Evolutionary conservation across 192 early-diverging fungal genomes (phyloP), one percentile per base, ranked within the genome.

Genomic region (Dissophora globulifera): DNA sequence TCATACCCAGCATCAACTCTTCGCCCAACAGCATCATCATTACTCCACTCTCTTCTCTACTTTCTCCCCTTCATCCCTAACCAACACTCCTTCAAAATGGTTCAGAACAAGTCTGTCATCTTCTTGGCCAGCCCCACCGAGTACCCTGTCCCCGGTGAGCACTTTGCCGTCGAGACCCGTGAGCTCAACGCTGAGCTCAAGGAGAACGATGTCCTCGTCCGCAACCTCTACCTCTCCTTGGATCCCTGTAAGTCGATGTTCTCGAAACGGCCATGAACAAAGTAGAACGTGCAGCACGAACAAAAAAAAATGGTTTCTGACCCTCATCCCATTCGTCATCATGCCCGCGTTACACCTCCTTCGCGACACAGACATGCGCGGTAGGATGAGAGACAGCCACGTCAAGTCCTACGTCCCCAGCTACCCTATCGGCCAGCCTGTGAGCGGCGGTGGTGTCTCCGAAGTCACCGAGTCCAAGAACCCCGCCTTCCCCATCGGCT

Each of bases 201-300:
- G 35, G 71, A 82, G 15, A 79, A 69, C 7, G 80, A 88, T 46
- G 67, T 84, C 33, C 48, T 94, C 27, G 48, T 94, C 17, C 89
- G 91, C 50, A 85, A 84, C 40, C 81, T 88, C 25, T 89, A 79
- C 60, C 72, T 94, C 19, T 93, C 90, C 9, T 76, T 94, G 16
- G 92, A 94, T 79, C 93, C 91, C 27, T 94, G 94, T 75, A 89
- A 92, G 89, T 85, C 8, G 10, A n/a, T n/a, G 35, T 13, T 38
- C 35, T 38, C n/a, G n/a, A n/a, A n/a, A n/a, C n/a, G n/a, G n/a
- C n/a, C n/a, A n/a, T n/a, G n/a, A n/a, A n/a, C n/a, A n/a, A n/a
- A n/a, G n/a, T n/a, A n/a, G n/a, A n/a, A n/a, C n/a, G n/a, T n/a
- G n/a, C n/a, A n/a, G n/a, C n/a, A n/a, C n/a, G n/a, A n/a, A n/a